Evolutionary conservation across 371 early-diverging fungal genomes (phyloP), one percentile per base, ranked within the genome.

Genomic region (Mucor circinelloides): DNA sequence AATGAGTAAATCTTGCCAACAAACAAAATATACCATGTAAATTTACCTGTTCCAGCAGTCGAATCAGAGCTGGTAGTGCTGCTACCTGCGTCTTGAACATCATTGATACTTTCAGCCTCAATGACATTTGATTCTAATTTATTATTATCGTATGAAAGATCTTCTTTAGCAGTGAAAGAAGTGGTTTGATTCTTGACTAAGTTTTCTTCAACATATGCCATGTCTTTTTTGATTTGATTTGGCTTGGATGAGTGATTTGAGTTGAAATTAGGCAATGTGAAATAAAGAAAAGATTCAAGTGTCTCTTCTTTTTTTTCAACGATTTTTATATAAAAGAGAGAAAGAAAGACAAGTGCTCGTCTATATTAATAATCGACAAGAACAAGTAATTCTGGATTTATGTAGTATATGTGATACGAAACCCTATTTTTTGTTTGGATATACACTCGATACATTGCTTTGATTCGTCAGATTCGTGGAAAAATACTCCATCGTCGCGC

Each of bases 121-220:
- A 30, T 30, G 31, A 8, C 28, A 17, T 17, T 28, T 6, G 55
- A 55, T n/a, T 30, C 55, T 12, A 50, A 25, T 50, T 23, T 50
- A 3, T 50, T 50, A 3, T 50, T 50, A 10, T 50, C 44, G 6
- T 6, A 19, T 44, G 19, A n/a, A 19, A 7, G 17, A 44, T 6
- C 50, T 50, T 50, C 50, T 50, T 50, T 50, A 9, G 2, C 23
- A 13, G 23, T 23, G n/a, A 42, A n/a, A 36, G 36, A 36, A 36
- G 36, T 31, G 13, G 55, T 15, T 30, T 31, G 55, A 30, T 17
- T 31, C 27, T 55, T n/a, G 25, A 50, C 12, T 55, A 55, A 55
- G 30, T 55, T 55, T 55, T 55, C 30, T 31, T 55, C 55, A 28
- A 55, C 55, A 55, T 55, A 55, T 55, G 55, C 55, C 55, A 55